Evolutionary conservation across 2,329 filamentous ascomycete genomes (phyloP), one percentile per base, ranked within the genome.

Genomic region (Shiraia sp.): DNA sequence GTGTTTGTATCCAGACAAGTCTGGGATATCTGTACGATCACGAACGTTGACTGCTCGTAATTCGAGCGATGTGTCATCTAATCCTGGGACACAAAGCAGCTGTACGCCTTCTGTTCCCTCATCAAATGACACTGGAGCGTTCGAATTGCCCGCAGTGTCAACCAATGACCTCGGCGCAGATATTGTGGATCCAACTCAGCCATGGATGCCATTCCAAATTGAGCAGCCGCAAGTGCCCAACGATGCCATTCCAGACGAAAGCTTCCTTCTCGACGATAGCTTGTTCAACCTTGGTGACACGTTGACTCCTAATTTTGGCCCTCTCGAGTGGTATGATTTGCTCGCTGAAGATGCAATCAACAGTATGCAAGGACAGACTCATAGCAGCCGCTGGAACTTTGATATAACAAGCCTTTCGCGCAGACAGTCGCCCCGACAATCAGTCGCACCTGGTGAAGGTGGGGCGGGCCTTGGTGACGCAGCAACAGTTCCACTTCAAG

Each of bases 321-420:
- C 74, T 10, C 57, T 75, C 30, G 68, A 72, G 48, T 77, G 74
- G 74, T 76, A 75, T 44, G 74, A 75, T 36, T 60, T 76, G 3
- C 61, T 75, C 25, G 73, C 72, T 32, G 69, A 70, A 32, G 72
- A 75, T 54, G 71, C 71, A 1, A 61, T 66, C 31, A 63, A 58
- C 40, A 63, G 51, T 34, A 63, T 63, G 42, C 54, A 60, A 26
- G 45, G 38, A 55, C 10, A 51, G 72, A 15, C 74, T 66, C 0
- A 53, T 6, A 45, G 32, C 19, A 53, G 38, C 69, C 5, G 56
- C 72, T 34, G 51, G 45, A 49, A 57, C 72, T 77, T 53, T 65
- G 73, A 3, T 13, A 76, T 10, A 46, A 73, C 10, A 66, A 78
- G 53, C 63, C 61, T 35, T 33, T 78, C 27, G 68, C 73, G 47